Percentiles rank a stretch among this genome's conserved stretches.
These are phyloP conservation scores for Phlyctochytrium arcticum DNA, from an alignment of 192 early-diverging fungal species.

Conservation along the genomic window DNA sequence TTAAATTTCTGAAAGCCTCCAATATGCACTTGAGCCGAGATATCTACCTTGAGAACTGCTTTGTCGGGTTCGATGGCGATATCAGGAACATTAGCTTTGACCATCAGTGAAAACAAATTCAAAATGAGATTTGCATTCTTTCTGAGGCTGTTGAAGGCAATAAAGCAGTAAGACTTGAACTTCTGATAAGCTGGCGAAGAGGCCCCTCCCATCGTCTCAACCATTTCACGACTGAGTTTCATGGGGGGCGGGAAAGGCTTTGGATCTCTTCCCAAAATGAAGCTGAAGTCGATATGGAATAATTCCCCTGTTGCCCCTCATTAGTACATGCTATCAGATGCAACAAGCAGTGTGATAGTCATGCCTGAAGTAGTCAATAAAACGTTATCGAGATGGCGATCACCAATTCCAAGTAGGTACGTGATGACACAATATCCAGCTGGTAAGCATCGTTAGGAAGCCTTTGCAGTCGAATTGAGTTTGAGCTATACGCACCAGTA, in stretches of 20 bases:
- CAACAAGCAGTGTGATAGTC: neutral
- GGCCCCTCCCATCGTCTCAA: slow-evolving; percentile 97
- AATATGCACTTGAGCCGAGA: neutral
- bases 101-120: slow-evolving; percentile 97
- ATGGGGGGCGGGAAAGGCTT: slow-evolving; percentile 99
- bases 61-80: slow-evolving; percentile 98
- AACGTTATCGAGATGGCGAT: slow-evolving; percentile 97
- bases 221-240: slow-evolving; percentile 99
- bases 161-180: slow-evolving; percentile 91
- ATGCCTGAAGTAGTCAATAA: slow-evolving; percentile 80
- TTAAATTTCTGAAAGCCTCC: no score
- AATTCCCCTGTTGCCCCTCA: slow-evolving; percentile 56
- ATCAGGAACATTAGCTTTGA: slow-evolving; percentile 93
- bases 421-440: slow-evolving; percentile 99
- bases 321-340: neutral
- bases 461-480: neutral
- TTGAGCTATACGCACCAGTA: slow-evolving; percentile 60
- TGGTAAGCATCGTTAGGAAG: slow-evolving; percentile 18
- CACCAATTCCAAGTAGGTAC: slow-evolving; percentile 95
- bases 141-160: slow-evolving; percentile 89
- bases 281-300: slow-evolving; percentile 99
- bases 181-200: slow-evolving; percentile 81
- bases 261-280: slow-evolving; percentile 96
- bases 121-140: slow-evolving; percentile 94
- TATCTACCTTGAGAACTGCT: slow-evolving; percentile 80